phyloP scores from a whole-genome alignment of 2,329 filamentous ascomycete genomes.

The Fusarium piperis region DNA sequence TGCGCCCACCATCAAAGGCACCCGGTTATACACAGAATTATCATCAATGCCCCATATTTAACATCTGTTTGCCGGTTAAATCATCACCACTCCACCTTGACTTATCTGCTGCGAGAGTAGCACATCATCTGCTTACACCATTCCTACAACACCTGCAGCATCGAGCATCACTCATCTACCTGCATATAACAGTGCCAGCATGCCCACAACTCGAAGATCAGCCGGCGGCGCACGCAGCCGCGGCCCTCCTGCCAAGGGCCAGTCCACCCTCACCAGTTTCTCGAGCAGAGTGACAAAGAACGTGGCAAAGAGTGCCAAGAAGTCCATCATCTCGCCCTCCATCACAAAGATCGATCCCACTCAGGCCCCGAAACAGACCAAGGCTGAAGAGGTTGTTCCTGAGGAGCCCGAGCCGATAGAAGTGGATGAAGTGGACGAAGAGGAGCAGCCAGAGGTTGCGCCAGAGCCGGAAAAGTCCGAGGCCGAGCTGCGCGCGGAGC shows the following conservation, averaged over 20 bases:
- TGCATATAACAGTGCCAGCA: conserved; percentile 40
- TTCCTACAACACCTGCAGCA: not conserved
- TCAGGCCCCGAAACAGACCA: conserved; percentile 32
- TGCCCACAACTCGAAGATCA: conserved; percentile 63
- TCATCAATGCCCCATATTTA: conserved; percentile 6
- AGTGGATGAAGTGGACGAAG: conserved; percentile 39
- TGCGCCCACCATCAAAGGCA: conserved; percentile 8
- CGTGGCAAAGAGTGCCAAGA: conserved; percentile 59
- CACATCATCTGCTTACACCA: not conserved
- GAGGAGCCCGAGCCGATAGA: conserved; percentile 32
- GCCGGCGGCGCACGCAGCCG: conserved; percentile 50
- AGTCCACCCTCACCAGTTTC: conserved; percentile 66
- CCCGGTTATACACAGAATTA: conserved; percentile 2
- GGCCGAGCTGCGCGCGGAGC: conserved; percentile 67
- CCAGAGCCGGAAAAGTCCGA: conserved; percentile 56
- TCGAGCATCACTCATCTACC: conserved; percentile 1
- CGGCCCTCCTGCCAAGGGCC: conserved; percentile 53
- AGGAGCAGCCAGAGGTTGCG: conserved; percentile 35
- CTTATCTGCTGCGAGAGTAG: not conserved
- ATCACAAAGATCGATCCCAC: conserved; percentile 48
- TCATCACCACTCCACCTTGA: not conserved
- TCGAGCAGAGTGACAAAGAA: conserved; percentile 66
- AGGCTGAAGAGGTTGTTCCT: conserved; percentile 23
- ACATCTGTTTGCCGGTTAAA: not conserved
- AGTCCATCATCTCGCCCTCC: conserved; percentile 50